phyloP scores from a whole-genome alignment of 2,329 filamentous ascomycete genomes.

The Cladobotryum protrusum region DNA sequence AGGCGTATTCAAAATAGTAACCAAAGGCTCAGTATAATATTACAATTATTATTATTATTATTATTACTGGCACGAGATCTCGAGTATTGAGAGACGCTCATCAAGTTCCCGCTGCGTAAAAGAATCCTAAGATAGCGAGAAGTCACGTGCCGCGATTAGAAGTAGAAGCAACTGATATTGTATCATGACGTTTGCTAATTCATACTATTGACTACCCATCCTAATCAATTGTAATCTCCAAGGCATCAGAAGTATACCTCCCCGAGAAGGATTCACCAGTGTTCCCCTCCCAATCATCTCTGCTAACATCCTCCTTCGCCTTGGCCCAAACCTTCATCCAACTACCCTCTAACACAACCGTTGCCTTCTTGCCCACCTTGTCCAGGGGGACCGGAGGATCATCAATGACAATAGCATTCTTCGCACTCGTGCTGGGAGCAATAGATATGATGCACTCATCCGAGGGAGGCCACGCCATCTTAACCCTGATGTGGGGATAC shows the following conservation, averaged over 20 bases:
- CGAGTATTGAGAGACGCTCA: too few species aligned
- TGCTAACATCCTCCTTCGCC: constrained; percentile 15
- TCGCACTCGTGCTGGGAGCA: constrained; percentile 26
- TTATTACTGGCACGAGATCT: too few species aligned
- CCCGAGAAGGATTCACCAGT: constrained; percentile 9
- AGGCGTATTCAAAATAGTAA: too few species aligned
- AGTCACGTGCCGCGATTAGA: too few species aligned
- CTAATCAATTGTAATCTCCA: constrained; percentile 11
- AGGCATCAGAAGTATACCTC: constrained; percentile 9
- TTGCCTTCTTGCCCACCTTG: constrained; percentile 24
- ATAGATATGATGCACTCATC: constrained; percentile 29
- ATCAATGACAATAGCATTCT: constrained; percentile 27
- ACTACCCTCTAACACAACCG: constrained; percentile 26
- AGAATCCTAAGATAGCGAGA: too few species aligned
- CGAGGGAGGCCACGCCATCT: constrained; percentile 30
- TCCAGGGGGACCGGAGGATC: constrained; percentile 27
- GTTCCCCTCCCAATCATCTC: constrained; percentile 10
- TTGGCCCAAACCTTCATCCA: constrained; percentile 33
- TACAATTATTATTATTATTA: too few species aligned
- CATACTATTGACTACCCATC: neutral
- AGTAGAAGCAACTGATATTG: too few species aligned
- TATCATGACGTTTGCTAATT: neutral
- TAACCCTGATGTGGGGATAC: constrained; percentile 26
- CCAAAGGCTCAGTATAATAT: too few species aligned
- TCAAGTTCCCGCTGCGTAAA: too few species aligned